Percentiles rank a stretch among this genome's conserved stretches.
These are phyloP conservation scores for Rhizophlyctis rosea DNA, from an alignment of 192 early-diverging fungal species.

Conservation along the genomic window DNA sequence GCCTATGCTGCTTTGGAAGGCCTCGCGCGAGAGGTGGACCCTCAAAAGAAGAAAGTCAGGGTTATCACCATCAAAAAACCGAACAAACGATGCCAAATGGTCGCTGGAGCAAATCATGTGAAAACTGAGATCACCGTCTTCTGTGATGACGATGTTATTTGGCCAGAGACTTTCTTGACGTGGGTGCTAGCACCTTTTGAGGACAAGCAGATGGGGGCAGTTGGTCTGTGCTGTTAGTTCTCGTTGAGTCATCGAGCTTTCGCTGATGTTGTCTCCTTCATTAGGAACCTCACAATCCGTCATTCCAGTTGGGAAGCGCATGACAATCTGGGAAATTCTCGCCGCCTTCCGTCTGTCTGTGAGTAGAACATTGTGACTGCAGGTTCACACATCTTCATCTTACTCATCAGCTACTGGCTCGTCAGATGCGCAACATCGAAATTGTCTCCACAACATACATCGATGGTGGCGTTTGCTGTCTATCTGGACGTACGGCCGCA, in stretches of 20 bases:
- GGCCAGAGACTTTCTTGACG: conserved; percentile 58
- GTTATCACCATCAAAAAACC: conserved; percentile 58
- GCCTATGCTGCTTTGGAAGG: conserved; percentile 42
- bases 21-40: conserved; percentile 60
- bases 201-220: conserved; percentile 66
- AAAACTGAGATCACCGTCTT: conserved; percentile 65
- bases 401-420: background rate
- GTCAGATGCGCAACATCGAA: conserved; percentile 66
- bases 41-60: conserved; percentile 32
- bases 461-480: conserved; percentile 70
- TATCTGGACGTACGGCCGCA: conserved; percentile 69
- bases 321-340: conserved; percentile 71
- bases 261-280: conserved; percentile 3
- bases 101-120: conserved; percentile 60
- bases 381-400: background rate
- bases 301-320: conserved; percentile 51
- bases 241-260: background rate
- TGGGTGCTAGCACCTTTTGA: conserved; percentile 73
- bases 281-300: conserved; percentile 61
- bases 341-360: conserved; percentile 65
- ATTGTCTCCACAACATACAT: conserved; percentile 72
- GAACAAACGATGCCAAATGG: conserved; percentile 71
- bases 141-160: conserved; percentile 69
- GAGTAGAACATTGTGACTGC: conserved; percentile 5
- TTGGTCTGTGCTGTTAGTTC: conserved; percentile 37